Evolutionary conservation across 2,329 filamentous ascomycete genomes (phyloP).

Genomic region (Purpureocillium takamizusanense): DNA sequence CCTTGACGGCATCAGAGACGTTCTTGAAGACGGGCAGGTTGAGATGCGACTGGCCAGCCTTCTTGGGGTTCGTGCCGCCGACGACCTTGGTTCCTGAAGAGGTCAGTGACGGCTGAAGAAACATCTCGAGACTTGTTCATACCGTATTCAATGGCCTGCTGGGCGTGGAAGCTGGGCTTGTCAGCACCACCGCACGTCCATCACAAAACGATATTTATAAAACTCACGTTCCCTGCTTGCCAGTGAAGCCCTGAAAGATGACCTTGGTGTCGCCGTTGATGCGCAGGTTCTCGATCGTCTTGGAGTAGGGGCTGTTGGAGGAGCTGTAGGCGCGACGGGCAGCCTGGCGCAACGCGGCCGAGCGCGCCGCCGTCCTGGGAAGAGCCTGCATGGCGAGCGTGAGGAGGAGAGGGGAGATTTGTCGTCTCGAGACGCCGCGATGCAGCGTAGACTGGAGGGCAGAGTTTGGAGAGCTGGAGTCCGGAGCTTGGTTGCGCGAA

Average conservation of each 20-base stretch:
- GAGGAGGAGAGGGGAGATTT: conserved; percentile 6
- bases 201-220: background rate
- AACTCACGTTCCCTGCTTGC: conserved; percentile 83
- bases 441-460: conserved; percentile 9
- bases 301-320: conserved; percentile 57
- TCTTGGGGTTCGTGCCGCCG: conserved; percentile 98
- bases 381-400: conserved; percentile 70
- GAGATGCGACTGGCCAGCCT: conserved; percentile 85
- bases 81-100: conserved; percentile 83
- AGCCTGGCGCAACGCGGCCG: conserved; percentile 56
- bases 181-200: conserved; percentile 6
- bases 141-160: conserved; percentile 98
- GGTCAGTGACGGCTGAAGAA: background rate
- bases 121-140: conserved; percentile 22
- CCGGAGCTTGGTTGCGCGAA: conserved; percentile 6
- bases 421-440: conserved; percentile 6
- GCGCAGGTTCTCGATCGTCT: conserved; percentile 77
- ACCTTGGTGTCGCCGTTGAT: conserved; percentile 93
- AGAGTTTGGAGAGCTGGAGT: conserved; percentile 9
- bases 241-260: conserved; percentile 94
- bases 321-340: conserved; percentile 68
- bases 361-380: conserved; percentile 59
- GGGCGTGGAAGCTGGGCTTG: conserved; percentile 75
- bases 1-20: conserved; percentile 79
- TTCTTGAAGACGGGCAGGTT: conserved; percentile 87